These are phyloP conservation scores for Lachancea lanzarotensis DNA, from an alignment of 805 yeast genomes.

Conservation along the genomic window DNA sequence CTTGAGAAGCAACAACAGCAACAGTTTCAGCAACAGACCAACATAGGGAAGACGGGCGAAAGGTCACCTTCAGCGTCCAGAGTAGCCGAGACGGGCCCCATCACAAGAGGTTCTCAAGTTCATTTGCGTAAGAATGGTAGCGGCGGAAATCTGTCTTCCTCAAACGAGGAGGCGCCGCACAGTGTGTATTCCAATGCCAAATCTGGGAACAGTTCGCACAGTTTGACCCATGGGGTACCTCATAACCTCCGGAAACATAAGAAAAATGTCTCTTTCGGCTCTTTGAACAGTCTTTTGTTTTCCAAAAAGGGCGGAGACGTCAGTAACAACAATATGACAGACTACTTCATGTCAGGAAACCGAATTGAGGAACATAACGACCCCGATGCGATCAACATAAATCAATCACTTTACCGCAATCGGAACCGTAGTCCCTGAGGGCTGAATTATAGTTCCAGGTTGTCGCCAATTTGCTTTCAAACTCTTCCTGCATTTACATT, in stretches of 20 bases:
- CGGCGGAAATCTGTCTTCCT: conserved; percentile 12
- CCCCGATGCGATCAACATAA: conserved; percentile 21
- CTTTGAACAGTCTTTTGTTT: conserved; percentile 31
- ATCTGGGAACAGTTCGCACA: conserved; percentile 6
- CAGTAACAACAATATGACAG: conserved; percentile 17
- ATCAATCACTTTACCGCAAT: conserved; percentile 24
- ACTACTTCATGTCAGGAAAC: conserved; percentile 27
- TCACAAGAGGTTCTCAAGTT: conserved; percentile 9
- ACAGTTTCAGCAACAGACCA: background rate
- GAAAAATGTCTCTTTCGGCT: conserved; percentile 31
- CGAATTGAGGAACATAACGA: conserved; percentile 27
- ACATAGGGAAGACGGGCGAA: background rate
- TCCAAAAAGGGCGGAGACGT: conserved; percentile 25
- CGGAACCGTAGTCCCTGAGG: conserved; percentile 1
- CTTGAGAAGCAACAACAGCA: background rate
- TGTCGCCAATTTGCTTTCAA: too few species aligned
- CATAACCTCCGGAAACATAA: conserved; percentile 30
- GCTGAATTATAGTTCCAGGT: too few species aligned
- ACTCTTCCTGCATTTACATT: background rate
- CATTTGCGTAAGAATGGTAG: conserved; percentile 12
- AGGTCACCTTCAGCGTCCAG: background rate
- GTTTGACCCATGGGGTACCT: conserved; percentile 8
- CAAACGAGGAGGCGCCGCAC: conserved; percentile 1
- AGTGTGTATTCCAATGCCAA: conserved; percentile 6
- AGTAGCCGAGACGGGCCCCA: conserved; percentile 4